Conservation (phyloP, 2,329 filamentous ascomycete species). For the Fragosphaeria purpurea region DNA sequence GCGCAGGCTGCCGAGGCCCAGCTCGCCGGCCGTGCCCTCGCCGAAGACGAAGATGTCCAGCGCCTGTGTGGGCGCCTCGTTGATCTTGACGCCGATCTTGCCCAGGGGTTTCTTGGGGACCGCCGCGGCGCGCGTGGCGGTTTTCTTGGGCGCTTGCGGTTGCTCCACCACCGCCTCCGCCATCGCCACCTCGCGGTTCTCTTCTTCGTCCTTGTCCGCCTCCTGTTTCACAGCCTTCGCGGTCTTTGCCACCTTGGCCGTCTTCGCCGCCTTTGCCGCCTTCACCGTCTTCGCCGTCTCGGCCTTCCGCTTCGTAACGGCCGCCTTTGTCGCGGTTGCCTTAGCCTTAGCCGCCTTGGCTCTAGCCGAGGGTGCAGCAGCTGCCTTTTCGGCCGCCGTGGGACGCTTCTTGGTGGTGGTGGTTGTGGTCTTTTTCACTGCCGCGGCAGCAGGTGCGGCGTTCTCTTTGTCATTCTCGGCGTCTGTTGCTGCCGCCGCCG, state of each 20-base stretch:
- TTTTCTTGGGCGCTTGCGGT: slow-evolving; percentile 9
- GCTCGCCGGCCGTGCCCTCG: slow-evolving; percentile 70
- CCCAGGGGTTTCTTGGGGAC: slow-evolving; percentile 33
- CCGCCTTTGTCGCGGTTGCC: no score
- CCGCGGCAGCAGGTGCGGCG: slow-evolving; percentile 6
- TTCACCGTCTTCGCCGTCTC: neutral
- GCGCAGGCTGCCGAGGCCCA: slow-evolving; percentile 64
- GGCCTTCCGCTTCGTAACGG: no score
- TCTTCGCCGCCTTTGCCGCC: neutral
- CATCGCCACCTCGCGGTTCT: neutral
- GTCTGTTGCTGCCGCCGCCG: neutral
- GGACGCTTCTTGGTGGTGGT: slow-evolving; percentile 5
- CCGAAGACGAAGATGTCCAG: slow-evolving; percentile 75
- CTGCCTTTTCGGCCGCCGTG: neutral
- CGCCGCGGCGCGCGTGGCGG: slow-evolving; percentile 7
- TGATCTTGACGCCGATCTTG: slow-evolving; percentile 37
- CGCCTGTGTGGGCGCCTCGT: slow-evolving; percentile 49
- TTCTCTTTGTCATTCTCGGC: slow-evolving; percentile 11
- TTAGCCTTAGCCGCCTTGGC: slow-evolving; percentile 3
- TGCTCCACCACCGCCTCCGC: slow-evolving; percentile 10
- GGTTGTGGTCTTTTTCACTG: neutral
- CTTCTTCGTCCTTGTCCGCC: slow-evolving; percentile 1
- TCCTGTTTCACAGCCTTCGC: slow-evolving; percentile 8
- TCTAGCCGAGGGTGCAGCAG: slow-evolving; percentile 4
- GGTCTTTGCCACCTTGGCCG: slow-evolving; percentile 6